phyloP scores from a whole-genome alignment of 345 rosid genomes.

The Microthlaspi erraticum region DNA sequence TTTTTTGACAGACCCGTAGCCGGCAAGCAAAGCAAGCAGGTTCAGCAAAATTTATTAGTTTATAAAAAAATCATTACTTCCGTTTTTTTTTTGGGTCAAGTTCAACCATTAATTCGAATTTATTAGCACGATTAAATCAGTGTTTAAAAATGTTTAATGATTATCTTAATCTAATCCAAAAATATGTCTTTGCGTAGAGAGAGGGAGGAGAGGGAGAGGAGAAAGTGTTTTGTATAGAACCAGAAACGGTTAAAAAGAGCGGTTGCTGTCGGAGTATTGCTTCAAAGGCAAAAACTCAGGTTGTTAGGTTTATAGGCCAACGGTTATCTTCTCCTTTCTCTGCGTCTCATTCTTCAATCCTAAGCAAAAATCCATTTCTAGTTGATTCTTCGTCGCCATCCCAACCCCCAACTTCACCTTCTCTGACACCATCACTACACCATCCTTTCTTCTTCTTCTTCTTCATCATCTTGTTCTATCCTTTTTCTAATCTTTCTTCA shows the following conservation, averaged over 20 bases:
- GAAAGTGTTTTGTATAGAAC: neutral
- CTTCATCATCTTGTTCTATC: neutral
- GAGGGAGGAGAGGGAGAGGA: neutral
- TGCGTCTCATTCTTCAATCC: slow-evolving; percentile 53
- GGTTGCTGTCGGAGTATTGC: slow-evolving; percentile 38
- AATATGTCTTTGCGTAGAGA: neutral
- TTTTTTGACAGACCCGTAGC: too few species aligned
- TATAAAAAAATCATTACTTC: too few species aligned
- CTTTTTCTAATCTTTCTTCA: slow-evolving; percentile 17
- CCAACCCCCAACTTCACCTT: slow-evolving; percentile 67
- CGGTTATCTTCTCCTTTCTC: slow-evolving; percentile 52
- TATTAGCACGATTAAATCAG: too few species aligned
- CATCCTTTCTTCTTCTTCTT: slow-evolving; percentile 36
- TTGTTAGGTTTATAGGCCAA: slow-evolving; percentile 69
- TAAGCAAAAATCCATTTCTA: slow-evolving; percentile 54
- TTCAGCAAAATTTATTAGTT: too few species aligned
- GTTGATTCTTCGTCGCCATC: slow-evolving; percentile 90
- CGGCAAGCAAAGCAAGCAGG: too few species aligned
- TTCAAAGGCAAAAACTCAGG: slow-evolving; percentile 43
- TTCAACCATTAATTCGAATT: too few species aligned
- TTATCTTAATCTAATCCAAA: neutral
- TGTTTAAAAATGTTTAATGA: neutral
- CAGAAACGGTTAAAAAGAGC: slow-evolving; percentile 35
- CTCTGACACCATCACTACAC: slow-evolving; percentile 53
- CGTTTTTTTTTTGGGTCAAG: too few species aligned